These are phyloP conservation scores for Xylariales sp. DNA, from an alignment of 2,329 filamentous ascomycete genomes.

Conservation along the genomic window DNA sequence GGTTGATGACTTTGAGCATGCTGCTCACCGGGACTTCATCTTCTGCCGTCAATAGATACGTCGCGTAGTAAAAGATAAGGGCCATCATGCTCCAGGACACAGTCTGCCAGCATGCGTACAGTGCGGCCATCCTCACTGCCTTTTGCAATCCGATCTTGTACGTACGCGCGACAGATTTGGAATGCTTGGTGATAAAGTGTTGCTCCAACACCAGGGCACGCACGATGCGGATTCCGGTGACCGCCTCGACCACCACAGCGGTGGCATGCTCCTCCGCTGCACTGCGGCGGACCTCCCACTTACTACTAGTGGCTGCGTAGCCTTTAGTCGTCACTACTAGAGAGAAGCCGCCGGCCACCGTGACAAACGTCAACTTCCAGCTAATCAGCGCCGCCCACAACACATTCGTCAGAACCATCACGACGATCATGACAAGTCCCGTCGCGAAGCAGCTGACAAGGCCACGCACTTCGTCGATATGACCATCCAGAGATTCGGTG, in stretches of 20 bases:
- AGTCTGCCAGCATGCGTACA: conserved; percentile 76
- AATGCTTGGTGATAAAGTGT: conserved; percentile 65
- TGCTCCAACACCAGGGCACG: conserved; percentile 68
- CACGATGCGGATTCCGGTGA: conserved; percentile 75
- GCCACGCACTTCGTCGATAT: conserved; percentile 83
- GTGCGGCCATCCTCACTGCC: conserved; percentile 61
- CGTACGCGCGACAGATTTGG: conserved; percentile 42
- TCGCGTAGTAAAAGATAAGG: conserved; percentile 80
- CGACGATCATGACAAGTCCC: conserved; percentile 58
- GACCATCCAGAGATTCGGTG: conserved; percentile 69
- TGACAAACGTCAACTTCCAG: conserved; percentile 79
- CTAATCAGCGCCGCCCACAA: conserved; percentile 69
- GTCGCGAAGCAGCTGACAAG: conserved; percentile 75
- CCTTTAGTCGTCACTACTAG: conserved; percentile 62
- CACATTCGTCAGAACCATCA: conserved; percentile 66
- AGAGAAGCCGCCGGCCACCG: conserved; percentile 63
- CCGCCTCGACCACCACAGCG: conserved; percentile 67
- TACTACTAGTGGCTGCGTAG: conserved; percentile 61
- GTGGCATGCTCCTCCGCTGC: conserved; percentile 55
- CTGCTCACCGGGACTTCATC: conserved; percentile 43
- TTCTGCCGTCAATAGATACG: conserved; percentile 52
- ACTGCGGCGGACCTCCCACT: conserved; percentile 70
- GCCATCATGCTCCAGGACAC: conserved; percentile 69
- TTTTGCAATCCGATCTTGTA: conserved; percentile 61
- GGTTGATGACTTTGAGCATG: conserved; percentile 71